Evolutionary conservation across 495 filamentous ascomycete genomes (phyloP).

Genomic region (Hyaloscypha bicolor): DNA sequence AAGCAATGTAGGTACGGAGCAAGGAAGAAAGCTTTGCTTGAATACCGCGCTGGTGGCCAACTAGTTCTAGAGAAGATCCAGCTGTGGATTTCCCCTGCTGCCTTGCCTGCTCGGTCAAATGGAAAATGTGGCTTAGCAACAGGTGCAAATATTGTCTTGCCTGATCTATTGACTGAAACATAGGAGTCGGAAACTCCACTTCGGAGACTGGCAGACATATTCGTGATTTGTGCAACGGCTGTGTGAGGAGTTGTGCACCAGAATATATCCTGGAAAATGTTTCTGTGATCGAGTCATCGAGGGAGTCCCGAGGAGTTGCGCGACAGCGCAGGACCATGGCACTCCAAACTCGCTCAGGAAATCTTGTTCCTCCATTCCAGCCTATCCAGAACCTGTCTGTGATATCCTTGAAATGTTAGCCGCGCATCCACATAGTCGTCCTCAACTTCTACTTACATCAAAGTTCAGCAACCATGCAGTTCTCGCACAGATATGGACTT

Average conservation of each 20-base stretch:
- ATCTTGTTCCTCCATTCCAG: too few relatives aligned
- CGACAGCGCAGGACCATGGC: too few relatives aligned
- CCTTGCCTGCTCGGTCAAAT: conserved; percentile 32
- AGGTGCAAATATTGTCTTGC: conserved; percentile 33
- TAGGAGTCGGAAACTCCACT: conserved; percentile 15
- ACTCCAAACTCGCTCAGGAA: too few relatives aligned
- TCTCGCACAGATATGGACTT: too few relatives aligned
- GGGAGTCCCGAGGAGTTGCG: too few relatives aligned
- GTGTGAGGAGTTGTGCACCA: conserved; percentile 29
- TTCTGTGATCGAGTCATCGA: conserved; percentile 43
- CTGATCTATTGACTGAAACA: conserved; percentile 33
- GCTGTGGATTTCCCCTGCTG: not conserved
- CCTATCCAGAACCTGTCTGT: too few relatives aligned
- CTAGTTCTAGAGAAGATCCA: not conserved
- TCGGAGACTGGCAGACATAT: conserved; percentile 33
- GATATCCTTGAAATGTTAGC: too few relatives aligned
- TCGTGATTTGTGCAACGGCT: not conserved
- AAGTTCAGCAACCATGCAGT: too few relatives aligned
- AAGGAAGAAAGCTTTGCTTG: conserved; percentile 4
- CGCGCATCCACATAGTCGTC: too few relatives aligned
- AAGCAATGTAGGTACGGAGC: conserved; percentile 3
- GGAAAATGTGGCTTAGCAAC: conserved; percentile 35
- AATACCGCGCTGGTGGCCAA: conserved; percentile 9
- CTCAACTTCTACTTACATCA: too few relatives aligned
- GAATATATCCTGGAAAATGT: conserved; percentile 41